These are phyloP conservation scores for Miscanthus lutarioriparius DNA, from an alignment of 176 grass and related monocot species.

Conservation along the genomic window DNA sequence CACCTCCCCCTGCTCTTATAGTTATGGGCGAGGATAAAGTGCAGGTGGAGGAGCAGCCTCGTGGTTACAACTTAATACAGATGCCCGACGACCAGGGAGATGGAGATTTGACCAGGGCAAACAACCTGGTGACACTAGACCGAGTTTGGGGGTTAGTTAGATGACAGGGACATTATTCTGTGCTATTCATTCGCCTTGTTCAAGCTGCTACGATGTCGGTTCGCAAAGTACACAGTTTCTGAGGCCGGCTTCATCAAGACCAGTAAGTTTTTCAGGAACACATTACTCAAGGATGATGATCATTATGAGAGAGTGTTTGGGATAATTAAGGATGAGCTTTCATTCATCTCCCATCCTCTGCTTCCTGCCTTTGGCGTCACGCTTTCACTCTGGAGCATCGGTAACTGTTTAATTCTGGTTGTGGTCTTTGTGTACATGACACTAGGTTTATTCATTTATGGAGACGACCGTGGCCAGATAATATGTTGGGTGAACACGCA, in stretches of 20 bases:
- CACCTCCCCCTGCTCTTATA: not conserved
- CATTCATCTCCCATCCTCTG: not conserved
- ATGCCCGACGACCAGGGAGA: not conserved
- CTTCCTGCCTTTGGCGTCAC: not conserved
- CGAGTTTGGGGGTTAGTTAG: not conserved
- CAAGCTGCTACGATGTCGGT: not conserved
- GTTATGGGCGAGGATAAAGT: not conserved
- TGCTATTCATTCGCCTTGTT: not conserved
- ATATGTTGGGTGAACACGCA: no score
- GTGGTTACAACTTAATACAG: not conserved
- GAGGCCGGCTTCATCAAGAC: not conserved
- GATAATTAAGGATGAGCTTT: not conserved
- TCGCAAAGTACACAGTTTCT: not conserved
- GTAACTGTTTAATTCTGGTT: not conserved
- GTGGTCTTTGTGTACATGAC: not conserved
- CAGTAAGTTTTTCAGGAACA: not conserved
- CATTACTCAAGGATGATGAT: accelerated
- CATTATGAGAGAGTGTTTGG: not conserved
- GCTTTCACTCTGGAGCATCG: not conserved
- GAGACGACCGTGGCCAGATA: no score
- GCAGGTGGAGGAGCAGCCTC: not conserved
- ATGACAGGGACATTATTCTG: not conserved
- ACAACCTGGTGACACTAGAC: not conserved
- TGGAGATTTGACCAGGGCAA: accelerated
- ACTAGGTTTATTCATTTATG: no score